Percentiles rank a stretch among this genome's conserved stretches.
Evolutionary conservation across 768 basidiomycete species (phyloP).

Genomic region (Panaeolus cyanescens): DNA sequence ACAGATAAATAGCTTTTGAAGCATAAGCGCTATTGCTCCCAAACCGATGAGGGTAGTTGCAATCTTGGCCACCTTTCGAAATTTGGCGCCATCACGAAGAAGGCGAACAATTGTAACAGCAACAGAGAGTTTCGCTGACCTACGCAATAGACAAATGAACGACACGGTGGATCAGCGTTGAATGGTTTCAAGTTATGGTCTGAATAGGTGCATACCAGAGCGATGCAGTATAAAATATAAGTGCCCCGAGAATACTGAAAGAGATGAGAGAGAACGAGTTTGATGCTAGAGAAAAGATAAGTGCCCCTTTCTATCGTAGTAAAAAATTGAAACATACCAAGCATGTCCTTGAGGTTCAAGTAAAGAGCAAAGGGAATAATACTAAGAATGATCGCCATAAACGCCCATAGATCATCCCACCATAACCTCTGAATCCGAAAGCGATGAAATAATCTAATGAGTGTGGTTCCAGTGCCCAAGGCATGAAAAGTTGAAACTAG

Average conservation of each 20-base stretch:
- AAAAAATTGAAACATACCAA: neutral
- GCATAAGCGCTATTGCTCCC: conserved; percentile 1
- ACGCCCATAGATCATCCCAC: neutral
- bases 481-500: too few species aligned
- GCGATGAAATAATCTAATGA: neutral
- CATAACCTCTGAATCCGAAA: neutral
- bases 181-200: neutral
- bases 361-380: neutral
- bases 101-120: conserved; percentile 15
- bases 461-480: too few species aligned
- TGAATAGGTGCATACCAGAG: neutral
- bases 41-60: conserved; percentile 3
- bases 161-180: neutral
- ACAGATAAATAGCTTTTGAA: conserved; percentile 14
- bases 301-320: neutral
- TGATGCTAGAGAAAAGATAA: neutral
- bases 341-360: neutral
- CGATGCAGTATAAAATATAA: neutral
- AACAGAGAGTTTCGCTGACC: conserved; percentile 12
- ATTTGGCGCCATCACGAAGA: neutral
- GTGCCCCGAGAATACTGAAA: neutral
- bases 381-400: neutral
- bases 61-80: neutral
- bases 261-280: neutral
- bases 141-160: neutral